A percentile compares a stretch with the other conserved stretches of the same genome.
Evolutionary conservation across 1,284 basidiomycete genomes (phyloP).

Genomic region (Filobasidium uniguttulatum): DNA sequence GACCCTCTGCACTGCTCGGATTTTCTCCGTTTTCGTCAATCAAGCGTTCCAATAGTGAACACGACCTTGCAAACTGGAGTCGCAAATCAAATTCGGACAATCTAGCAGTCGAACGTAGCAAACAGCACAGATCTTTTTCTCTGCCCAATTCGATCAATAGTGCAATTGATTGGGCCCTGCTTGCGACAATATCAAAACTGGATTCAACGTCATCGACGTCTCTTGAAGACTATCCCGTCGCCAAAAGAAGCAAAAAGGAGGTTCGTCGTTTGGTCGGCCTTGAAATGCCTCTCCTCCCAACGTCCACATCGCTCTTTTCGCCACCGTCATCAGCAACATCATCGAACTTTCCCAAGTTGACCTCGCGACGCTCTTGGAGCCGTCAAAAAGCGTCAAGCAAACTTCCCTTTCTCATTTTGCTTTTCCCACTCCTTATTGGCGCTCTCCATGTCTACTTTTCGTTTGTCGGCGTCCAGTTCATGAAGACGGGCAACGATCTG

Average conservation of each 20-base stretch:
- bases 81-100: background rate
- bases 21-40: background rate
- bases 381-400: background rate
- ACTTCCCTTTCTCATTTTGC: background rate
- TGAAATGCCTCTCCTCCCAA: too few species aligned
- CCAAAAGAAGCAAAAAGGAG: too few species aligned
- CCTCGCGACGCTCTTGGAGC: too few species aligned
- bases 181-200: background rate
- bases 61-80: background rate
- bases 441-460: slow-evolving; percentile 1
- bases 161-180: background rate
- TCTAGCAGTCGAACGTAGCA: background rate
- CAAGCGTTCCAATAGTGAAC: background rate
- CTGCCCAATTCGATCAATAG: background rate
- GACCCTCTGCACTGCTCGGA: background rate
- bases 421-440: background rate
- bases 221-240: too few species aligned
- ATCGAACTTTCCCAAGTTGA: too few species aligned
- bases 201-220: too few species aligned
- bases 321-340: too few species aligned
- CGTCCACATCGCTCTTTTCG: too few species aligned
- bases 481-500: background rate
- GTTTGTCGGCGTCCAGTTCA: background rate
- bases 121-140: background rate
- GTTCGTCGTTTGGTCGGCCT: too few species aligned